Percentiles rank a stretch among this genome's conserved stretches.
These are phyloP conservation scores for Pseudozyma thailandica DNA, from an alignment of 1,284 basidiomycete species.

Conservation along the genomic window DNA sequence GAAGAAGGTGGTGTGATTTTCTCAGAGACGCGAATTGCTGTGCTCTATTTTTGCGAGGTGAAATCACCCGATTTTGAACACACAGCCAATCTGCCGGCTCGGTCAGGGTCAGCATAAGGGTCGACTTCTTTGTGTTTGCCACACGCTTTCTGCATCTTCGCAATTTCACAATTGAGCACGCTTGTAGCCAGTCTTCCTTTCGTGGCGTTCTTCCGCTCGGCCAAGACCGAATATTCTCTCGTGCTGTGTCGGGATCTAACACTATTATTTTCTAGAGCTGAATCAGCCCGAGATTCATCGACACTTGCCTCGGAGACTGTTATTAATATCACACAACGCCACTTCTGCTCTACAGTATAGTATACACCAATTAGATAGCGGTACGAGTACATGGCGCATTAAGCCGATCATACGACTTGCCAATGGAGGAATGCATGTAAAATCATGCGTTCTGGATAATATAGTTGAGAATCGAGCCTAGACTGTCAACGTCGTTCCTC, in stretches of 20 bases:
- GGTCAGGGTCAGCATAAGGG: too few species aligned
- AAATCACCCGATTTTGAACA: constrained; percentile 27
- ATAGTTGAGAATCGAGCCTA: constrained; percentile 41
- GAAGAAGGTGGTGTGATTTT: not conserved
- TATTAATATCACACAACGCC: not conserved
- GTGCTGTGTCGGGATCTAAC: too few species aligned
- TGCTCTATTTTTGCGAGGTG: not conserved
- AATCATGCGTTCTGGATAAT: constrained; percentile 32
- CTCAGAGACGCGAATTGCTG: not conserved
- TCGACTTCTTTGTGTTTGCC: too few species aligned
- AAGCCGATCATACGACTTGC: too few species aligned
- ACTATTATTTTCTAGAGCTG: not conserved
- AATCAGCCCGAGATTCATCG: too few species aligned
- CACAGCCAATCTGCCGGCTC: not conserved
- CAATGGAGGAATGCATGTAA: too few species aligned
- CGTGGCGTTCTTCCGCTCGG: constrained; percentile 7
- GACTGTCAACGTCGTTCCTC: constrained; percentile 33
- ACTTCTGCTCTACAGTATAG: not conserved
- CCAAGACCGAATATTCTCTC: constrained; percentile 4
- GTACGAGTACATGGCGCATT: not conserved
- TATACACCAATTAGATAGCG: constrained; percentile 4
- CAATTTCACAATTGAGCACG: too few species aligned
- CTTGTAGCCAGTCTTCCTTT: constrained; percentile 1
- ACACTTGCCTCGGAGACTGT: not conserved
- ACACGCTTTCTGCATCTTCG: constrained; percentile 4